These are phyloP conservation scores for Rubia peregrina DNA, from an alignment of 305 asterid genomes.

Conservation along the genomic window DNA sequence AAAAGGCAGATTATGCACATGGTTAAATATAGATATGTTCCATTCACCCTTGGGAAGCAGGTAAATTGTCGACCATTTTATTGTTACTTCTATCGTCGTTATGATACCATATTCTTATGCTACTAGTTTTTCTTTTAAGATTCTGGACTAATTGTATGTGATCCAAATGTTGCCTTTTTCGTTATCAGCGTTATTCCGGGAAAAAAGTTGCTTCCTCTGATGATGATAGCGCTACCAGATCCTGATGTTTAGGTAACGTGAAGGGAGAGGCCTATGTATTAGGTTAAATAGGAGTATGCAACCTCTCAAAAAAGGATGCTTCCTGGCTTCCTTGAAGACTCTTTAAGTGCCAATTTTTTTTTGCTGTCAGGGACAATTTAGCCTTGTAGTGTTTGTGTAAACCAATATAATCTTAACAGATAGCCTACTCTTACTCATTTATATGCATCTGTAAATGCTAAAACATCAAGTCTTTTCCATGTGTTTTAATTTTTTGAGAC, in stretches of 20 bases:
- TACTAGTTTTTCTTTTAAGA: not conserved
- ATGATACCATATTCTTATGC: not conserved
- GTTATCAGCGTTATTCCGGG: constrained; percentile 59
- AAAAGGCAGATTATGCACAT: constrained; percentile 99
- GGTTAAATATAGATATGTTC: constrained; percentile 85
- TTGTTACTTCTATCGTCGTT: not conserved
- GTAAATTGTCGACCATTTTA: constrained; percentile 23
- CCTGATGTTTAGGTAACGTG: constrained; percentile 38
- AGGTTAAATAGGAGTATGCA: constrained; percentile 24
- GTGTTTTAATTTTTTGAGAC: constrained; percentile 3
- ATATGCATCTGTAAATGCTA: constrained; percentile 17
- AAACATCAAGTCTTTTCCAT: constrained; percentile 11
- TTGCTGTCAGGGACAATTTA: constrained; percentile 9
- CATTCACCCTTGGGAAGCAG: constrained; percentile 92
- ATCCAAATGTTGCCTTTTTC: not conserved
- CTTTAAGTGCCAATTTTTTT: constrained; percentile 15
- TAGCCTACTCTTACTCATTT: not conserved
- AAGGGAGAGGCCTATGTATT: constrained; percentile 27
- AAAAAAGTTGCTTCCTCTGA: constrained; percentile 61
- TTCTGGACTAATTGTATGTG: not conserved
- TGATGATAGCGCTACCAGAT: constrained; percentile 42
- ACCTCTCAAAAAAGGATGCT: constrained; percentile 18
- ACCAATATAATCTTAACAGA: constrained; percentile 7
- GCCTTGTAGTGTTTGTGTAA: constrained; percentile 12
- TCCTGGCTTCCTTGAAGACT: constrained; percentile 16